Percentiles rank a stretch among this genome's conserved stretches.
Conservation (phyloP, 179 eudicot species). For the Actinidia polygama region DNA sequence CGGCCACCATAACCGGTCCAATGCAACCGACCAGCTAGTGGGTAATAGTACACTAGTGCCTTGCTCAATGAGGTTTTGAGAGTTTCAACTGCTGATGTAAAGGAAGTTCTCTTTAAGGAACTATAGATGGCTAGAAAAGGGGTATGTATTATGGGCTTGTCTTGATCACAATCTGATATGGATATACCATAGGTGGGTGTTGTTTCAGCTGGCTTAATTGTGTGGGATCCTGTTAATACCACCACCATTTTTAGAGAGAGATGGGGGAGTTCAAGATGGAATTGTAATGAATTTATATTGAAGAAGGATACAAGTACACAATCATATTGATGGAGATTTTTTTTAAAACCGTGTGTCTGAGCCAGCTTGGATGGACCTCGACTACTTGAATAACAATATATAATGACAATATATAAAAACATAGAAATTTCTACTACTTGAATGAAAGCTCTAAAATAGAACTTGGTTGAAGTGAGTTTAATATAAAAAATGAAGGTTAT, state of each 20-base stretch:
- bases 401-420: too few relatives aligned
- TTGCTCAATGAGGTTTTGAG: conserved; percentile 43
- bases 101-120: not conserved
- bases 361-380: too few relatives aligned
- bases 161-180: conserved; percentile 48
- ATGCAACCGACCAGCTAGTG: conserved; percentile 46
- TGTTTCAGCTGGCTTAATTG: conserved; percentile 46
- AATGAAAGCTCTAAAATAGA: too few relatives aligned
- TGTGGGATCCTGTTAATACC: conserved; percentile 21
- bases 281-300: too few relatives aligned
- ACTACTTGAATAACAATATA: too few relatives aligned
- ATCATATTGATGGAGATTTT: too few relatives aligned
- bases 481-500: too few relatives aligned
- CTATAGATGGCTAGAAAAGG: conserved; percentile 52
- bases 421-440: too few relatives aligned
- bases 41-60: conserved; percentile 40
- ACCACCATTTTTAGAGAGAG: conserved; percentile 18
- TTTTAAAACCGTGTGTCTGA: too few relatives aligned
- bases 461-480: too few relatives aligned
- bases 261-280: too few relatives aligned
- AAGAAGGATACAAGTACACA: too few relatives aligned
- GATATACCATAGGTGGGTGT: conserved; percentile 27
- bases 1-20: conserved; percentile 26
- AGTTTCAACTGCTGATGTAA: not conserved
- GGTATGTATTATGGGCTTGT: conserved; percentile 35